Base-by-base conservation (phyloP, 352 stramenopile species). In the Phytophthora sp. region DNA sequence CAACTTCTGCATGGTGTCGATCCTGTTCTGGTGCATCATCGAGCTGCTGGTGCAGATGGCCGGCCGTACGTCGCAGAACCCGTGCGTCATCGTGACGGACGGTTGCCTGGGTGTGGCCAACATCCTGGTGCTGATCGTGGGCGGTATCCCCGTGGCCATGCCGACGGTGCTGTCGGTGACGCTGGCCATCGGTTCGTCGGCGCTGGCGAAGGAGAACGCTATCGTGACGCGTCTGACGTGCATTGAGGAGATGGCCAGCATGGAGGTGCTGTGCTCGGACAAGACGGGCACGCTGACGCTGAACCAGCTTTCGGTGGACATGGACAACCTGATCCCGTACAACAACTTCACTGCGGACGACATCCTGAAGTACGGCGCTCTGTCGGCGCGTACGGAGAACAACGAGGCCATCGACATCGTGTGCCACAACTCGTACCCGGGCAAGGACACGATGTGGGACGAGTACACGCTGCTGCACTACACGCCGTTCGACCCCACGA, bases 241-340 rank as follows among this genome's bases (percentile, higher is more conserved):
- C 28, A 97, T 98, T 76, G 88, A 98, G 56, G 88, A 97, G 56
- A 88, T 98, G 63, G 93, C 92, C 18, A 81, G 69, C 38, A 98
- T 98, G 91, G 82, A 91, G 62, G 84, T 98, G 54, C 72, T 98
- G 44, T 98, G 94, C 80, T 97, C 89, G 35, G 96, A 99, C 77
- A 98, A 98, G 84, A 98, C 94, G 23, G 92, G 91, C 41, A 98
- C 94, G 26, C 80, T 98, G 4, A 98, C 95, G 18, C 82, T 98
- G 66, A 99, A 99, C 75, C 82, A 96, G 54, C 97, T 99, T 74
- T 98, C 94, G 24, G 91, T 99, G 43, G 87, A 97, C 60, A 54
- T 90, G 65, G 90, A 89, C 61, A 93, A 91, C 75, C 41, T 94
- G 50, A 92, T 87, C 54, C 76, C 80, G 26, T 85, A 88, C 82